A percentile compares a stretch with the other conserved stretches of the same genome.
Conservation (phyloP, 805 yeast genomes). For the Saturnispora besseyi region DNA sequence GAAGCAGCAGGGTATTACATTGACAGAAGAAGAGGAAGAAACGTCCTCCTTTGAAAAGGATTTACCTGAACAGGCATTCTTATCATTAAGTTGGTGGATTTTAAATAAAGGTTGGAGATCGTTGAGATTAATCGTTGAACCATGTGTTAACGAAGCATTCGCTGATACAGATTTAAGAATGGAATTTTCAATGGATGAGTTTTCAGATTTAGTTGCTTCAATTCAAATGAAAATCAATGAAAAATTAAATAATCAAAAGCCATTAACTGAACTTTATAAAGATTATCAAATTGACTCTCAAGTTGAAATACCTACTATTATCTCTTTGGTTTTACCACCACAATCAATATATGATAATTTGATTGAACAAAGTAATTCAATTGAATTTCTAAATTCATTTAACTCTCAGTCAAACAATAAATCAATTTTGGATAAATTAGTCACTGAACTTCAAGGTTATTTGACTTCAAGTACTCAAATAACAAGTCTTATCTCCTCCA, state of each 20-base stretch:
- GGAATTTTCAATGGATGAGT: slow-evolving; percentile 55
- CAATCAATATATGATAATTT: slow-evolving; percentile 43
- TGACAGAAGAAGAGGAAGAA: slow-evolving; percentile 24
- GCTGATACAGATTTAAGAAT: slow-evolving; percentile 60
- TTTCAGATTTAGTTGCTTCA: slow-evolving; percentile 36
- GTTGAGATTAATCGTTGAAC: slow-evolving; percentile 44
- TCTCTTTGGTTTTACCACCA: slow-evolving; percentile 40
- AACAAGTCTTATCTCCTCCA: slow-evolving; percentile 31
- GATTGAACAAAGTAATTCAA: slow-evolving; percentile 43
- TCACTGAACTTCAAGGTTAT: slow-evolving; percentile 25
- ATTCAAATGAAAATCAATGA: slow-evolving; percentile 26
- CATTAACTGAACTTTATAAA: slow-evolving; percentile 1
- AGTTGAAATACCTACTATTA: background rate
- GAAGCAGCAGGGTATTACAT: slow-evolving; percentile 27
- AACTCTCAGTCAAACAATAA: slow-evolving; percentile 19
- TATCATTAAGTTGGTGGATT: slow-evolving; percentile 91
- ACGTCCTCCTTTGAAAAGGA: slow-evolving; percentile 19
- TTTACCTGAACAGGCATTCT: slow-evolving; percentile 69
- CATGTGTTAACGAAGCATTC: slow-evolving; percentile 52
- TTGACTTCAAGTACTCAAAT: slow-evolving; percentile 24
- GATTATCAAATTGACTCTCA: background rate
- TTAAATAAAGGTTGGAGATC: slow-evolving; percentile 75
- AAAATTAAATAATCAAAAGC: slow-evolving; percentile 7
- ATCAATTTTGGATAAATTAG: slow-evolving; percentile 23
- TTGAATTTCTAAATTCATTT: slow-evolving; percentile 29